Evolutionary conservation across 352 stramenopile genomes (phyloP).

Genomic region (Pythium angustatum): DNA sequence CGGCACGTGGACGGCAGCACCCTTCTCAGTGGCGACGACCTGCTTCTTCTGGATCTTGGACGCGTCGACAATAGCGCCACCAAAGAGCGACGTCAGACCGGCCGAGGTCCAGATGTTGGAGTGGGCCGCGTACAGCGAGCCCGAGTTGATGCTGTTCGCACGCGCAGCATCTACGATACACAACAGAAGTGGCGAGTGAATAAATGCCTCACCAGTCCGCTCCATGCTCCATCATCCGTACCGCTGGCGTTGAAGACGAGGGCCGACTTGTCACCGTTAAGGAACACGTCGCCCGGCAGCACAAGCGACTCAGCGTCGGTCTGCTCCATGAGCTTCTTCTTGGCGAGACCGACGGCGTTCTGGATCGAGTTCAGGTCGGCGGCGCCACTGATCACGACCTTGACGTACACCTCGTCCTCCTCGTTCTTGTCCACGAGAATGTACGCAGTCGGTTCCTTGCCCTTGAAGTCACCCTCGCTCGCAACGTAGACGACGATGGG

Average conservation of each 20-base stretch:
- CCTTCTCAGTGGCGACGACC: conserved; percentile 45
- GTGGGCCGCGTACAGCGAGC: conserved; percentile 65
- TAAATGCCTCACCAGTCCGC: too few relatives aligned
- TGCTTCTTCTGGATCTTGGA: conserved; percentile 62
- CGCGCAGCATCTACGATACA: conserved; percentile 38
- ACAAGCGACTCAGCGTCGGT: conserved; percentile 56
- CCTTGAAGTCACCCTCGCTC: conserved; percentile 60
- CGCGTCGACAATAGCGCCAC: conserved; percentile 60
- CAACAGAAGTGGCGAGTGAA: too few relatives aligned
- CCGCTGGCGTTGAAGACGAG: conserved; percentile 71
- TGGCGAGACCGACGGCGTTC: conserved; percentile 59
- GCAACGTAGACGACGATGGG: conserved; percentile 81
- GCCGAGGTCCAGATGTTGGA: conserved; percentile 70
- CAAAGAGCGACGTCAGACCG: conserved; percentile 72
- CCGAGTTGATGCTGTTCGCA: conserved; percentile 62
- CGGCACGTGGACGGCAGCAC: conserved; percentile 61
- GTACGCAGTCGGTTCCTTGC: conserved; percentile 53
- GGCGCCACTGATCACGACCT: conserved; percentile 68
- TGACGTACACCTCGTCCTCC: conserved; percentile 58
- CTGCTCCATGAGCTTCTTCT: conserved; percentile 71
- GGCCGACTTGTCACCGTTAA: conserved; percentile 64
- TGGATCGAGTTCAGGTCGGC: conserved; percentile 56
- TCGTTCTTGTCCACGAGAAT: conserved; percentile 71
- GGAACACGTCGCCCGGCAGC: conserved; percentile 51
- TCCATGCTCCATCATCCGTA: too few relatives aligned